Evolutionary conservation across 2,329 filamentous ascomycete species (phyloP), one percentile per base, ranked within the genome.

Genomic region (Sclerotinia trifoliorum): DNA sequence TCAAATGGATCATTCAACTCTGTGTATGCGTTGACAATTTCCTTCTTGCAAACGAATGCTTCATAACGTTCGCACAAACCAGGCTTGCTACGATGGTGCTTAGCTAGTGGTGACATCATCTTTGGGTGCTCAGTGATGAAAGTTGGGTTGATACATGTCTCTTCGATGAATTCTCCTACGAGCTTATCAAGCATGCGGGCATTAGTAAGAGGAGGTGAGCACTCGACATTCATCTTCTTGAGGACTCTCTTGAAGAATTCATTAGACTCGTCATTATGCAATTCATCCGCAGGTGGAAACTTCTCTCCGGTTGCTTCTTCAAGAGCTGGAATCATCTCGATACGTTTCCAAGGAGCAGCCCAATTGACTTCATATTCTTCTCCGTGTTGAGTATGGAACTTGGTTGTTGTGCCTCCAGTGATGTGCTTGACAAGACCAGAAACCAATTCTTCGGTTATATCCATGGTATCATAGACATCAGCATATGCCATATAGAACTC

Each of bases 1-100:
- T 97, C 94, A 76, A 96, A 94, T 68, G 94, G 93, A 77, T 97
- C 92, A 84, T 96, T 96, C 86, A 99, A 89, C 87, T 99, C 95
- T 51, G 94, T 98, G 82, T 97, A 84, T 7, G 94, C 94, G 78
- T 99, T 98, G 77, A 90, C 90, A 74, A 98, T 97, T 79, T 98
- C 94, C 87, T 95, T 96, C 85, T 93, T 96, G 84, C 90, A 93
- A 57, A 97, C 95, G 74, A 99, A 99, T 15, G 92, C 94, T 82
- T 99, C 95, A 80, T 98, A 98, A 67, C 95, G 91, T 84, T 99
- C 95, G 79, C 93, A 97, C 46, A 99, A 86, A 76, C 94, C 95
- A 65, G 90, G 86, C 71, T 88, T 87, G 58, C 84, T 81, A 73
- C 95, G 91, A 81, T 97, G 92, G 80, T 94, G 94, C 86, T 99